Percentiles rank a stretch among this genome's conserved stretches.
Conservation (phyloP, 768 basidiomycete genomes). For the Phylloporus sp. region DNA sequence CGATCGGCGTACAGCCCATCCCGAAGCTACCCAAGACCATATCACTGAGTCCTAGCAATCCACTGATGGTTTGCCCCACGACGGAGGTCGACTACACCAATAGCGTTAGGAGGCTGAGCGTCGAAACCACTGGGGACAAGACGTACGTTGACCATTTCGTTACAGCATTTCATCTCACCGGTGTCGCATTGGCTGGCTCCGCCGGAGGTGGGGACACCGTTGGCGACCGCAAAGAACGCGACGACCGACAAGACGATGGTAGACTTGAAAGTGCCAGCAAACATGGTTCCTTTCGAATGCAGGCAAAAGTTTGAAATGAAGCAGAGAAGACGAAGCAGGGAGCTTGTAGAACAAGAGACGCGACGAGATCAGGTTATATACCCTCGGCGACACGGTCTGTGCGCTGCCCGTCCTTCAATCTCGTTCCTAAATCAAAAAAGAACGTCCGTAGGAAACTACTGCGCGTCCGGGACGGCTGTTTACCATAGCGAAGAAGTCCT, state of each 20-base stretch:
- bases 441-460: not conserved
- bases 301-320: not conserved
- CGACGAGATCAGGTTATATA: constrained; percentile 6
- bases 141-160: not conserved
- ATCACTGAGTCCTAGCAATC: not conserved
- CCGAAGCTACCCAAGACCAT: constrained; percentile 1
- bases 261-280: constrained; percentile 9
- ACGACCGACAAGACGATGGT: constrained; percentile 7
- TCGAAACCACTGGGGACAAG: not conserved
- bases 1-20: not conserved
- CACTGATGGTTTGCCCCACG: not conserved
- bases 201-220: not conserved
- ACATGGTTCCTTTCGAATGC: constrained; percentile 7
- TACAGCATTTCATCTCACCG: constrained; percentile 11
- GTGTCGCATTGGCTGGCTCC: constrained; percentile 6
- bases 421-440: not conserved
- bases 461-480: constrained; percentile 2
- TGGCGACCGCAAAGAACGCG: constrained; percentile 5
- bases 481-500: constrained; percentile 4
- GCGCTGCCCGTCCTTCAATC: not conserved
- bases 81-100: not conserved
- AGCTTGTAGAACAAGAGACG: not conserved
- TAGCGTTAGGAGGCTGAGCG: not conserved
- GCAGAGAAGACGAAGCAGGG: not conserved
- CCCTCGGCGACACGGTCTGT: constrained; percentile 7